Base-by-base conservation (phyloP, 2,329 filamentous ascomycete species). In the Trichoderma semiorbis region DNA sequence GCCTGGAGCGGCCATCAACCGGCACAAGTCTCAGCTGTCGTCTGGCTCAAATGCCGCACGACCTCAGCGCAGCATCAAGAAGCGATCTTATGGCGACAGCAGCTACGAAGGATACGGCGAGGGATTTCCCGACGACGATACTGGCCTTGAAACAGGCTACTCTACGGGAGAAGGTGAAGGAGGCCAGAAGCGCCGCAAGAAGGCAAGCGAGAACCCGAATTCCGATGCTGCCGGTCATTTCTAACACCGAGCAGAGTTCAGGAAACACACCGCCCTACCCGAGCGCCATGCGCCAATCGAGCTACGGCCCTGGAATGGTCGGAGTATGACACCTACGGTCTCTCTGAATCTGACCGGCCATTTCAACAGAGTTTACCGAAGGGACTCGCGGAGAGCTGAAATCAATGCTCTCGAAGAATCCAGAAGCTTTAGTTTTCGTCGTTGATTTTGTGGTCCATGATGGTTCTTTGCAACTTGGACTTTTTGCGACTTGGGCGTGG, bases 21-120 rank as follows among this genome's bases (percentile, higher is more conserved):
- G 84, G 30, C 75, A 81, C 69, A 85, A 85, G 78, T 78, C 76
- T 34, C 81, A 77, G 39, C 81, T 82, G 53, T 72, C 80, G 26
- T 76, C 81, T 32, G 81, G 79, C n/a, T 80, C 85, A 36, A 85
- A 88, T 70, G 80, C 82, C 12, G 80, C 83, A 50, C 85, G 92
- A 69, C 89, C 91, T 39, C 90, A 91, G 75, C 87, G 92, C 62
- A 84, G 85, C 70, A 86, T 88, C 73, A 93, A 92, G 83, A 94
- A 94, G 85, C 87, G 93, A 62, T 88, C 90, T 74, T 95, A 94
- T 78, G 90, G 91, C 50, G 92, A 95, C 74, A 88, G 86, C 76
- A 93, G 90, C 76, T 95, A 88, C 77, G 90, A 92, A 76, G 92
- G 92, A 55, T 94, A 94, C 77, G 88, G 89, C 58, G 91, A 94